Evolutionary conservation across 257 asterid genomes (phyloP).

Genomic region (Solanum piurae): DNA sequence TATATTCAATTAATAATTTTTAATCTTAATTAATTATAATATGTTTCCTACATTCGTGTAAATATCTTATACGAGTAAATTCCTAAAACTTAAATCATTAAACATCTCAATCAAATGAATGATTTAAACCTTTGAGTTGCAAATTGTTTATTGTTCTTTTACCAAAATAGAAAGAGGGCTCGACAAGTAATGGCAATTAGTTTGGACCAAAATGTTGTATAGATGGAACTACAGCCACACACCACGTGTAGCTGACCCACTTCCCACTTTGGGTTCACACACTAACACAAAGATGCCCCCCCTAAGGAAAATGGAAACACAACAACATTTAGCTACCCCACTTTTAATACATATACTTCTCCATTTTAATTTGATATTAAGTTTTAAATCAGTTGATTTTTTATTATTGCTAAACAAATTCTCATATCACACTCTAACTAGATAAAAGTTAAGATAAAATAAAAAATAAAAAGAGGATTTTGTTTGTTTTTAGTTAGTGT

Average conservation of each 20-base stretch:
- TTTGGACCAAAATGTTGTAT: neutral
- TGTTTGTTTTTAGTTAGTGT: too few relatives aligned
- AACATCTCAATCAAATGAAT: neutral
- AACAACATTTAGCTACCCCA: neutral
- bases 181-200: neutral
- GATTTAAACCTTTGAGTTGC: conserved; percentile 9
- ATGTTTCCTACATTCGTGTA: neutral
- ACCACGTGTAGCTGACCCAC: conserved; percentile 1
- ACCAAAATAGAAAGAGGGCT: conserved; percentile 24
- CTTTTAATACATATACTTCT: neutral
- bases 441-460: too few relatives aligned
- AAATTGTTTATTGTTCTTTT: conserved; percentile 21
- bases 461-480: too few relatives aligned
- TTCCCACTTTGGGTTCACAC: neutral
- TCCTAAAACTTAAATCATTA: neutral
- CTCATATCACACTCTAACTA: too few relatives aligned
- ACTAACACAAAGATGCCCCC: neutral
- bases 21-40: neutral
- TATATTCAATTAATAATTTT: neutral
- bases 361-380: too few relatives aligned
- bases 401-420: too few relatives aligned
- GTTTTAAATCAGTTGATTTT: too few relatives aligned
- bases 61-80: neutral
- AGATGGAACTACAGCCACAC: neutral
- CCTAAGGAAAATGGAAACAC: neutral